Evolutionary conservation across 2,329 filamentous ascomycete genomes (phyloP).

Genomic region (Metarhizium anisopliae): DNA sequence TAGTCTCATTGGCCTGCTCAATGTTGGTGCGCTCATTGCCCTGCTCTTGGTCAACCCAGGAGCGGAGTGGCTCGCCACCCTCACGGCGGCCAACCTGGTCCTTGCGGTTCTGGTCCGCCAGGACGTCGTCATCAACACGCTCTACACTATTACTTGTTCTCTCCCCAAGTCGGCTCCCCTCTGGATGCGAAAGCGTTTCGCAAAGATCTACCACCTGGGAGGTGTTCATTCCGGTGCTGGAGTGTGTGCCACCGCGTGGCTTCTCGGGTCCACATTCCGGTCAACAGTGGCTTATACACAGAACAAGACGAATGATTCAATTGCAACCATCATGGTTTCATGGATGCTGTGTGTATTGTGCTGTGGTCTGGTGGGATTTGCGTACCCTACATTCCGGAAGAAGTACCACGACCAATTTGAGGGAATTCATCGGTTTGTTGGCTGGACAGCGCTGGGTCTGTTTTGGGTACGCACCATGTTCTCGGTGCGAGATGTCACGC

Average conservation of each 20-base stretch:
- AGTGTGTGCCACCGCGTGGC: slow-evolving; percentile 39
- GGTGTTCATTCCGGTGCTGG: slow-evolving; percentile 42
- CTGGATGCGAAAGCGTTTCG: slow-evolving; percentile 35
- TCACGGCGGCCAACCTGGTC: slow-evolving; percentile 39
- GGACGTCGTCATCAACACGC: slow-evolving; percentile 41
- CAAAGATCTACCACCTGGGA: slow-evolving; percentile 43
- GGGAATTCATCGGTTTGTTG: slow-evolving; percentile 60
- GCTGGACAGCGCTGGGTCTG: slow-evolving; percentile 57
- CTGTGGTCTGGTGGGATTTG: slow-evolving; percentile 49
- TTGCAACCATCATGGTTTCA: slow-evolving; percentile 37
- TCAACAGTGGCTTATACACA: slow-evolving; percentile 25
- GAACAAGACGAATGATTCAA: slow-evolving; percentile 24
- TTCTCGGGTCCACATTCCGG: slow-evolving; percentile 32
- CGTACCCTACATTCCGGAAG: slow-evolving; percentile 54
- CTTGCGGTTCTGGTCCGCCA: slow-evolving; percentile 43
- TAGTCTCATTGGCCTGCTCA: slow-evolving; percentile 40
- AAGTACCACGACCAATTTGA: slow-evolving; percentile 63
- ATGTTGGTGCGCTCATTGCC: slow-evolving; percentile 37
- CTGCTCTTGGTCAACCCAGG: slow-evolving; percentile 27
- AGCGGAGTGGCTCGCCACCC: slow-evolving; percentile 29
- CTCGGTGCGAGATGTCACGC: slow-evolving; percentile 35
- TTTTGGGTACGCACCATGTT: slow-evolving; percentile 58
- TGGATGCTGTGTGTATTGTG: slow-evolving; percentile 51
- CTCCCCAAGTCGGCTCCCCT: slow-evolving; percentile 37
- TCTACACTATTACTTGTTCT: slow-evolving; percentile 38